A percentile compares a stretch with the other conserved stretches of the same genome.
phyloP scores from a whole-genome alignment of 2,329 filamentous ascomycete species.

The Thelonectria olida region DNA sequence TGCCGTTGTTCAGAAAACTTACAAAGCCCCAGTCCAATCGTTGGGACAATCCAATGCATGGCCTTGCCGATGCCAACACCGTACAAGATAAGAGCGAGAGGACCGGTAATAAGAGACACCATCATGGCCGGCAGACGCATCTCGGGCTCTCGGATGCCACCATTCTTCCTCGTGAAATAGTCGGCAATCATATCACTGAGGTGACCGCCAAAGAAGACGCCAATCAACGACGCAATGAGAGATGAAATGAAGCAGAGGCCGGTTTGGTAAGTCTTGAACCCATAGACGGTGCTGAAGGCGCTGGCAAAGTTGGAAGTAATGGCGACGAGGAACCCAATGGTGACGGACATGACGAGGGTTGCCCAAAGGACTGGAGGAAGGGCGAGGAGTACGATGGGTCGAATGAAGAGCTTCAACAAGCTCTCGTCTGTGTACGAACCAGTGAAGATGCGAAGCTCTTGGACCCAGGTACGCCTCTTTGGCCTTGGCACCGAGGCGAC shows the following conservation, averaged over 20 bases:
- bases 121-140: constrained; percentile 54
- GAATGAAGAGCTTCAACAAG: constrained; percentile 51
- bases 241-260: constrained; percentile 59
- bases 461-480: constrained; percentile 15
- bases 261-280: constrained; percentile 52
- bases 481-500: not conserved
- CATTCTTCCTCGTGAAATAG: constrained; percentile 44
- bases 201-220: constrained; percentile 45
- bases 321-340: constrained; percentile 62
- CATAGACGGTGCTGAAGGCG: constrained; percentile 51
- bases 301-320: constrained; percentile 59
- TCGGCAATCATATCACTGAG: constrained; percentile 48
- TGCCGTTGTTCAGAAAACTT: constrained; percentile 37
- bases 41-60: constrained; percentile 31
- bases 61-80: constrained; percentile 29
- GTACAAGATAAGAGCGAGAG: constrained; percentile 22
- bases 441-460: constrained; percentile 21
- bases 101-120: constrained; percentile 17
- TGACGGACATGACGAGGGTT: constrained; percentile 59
- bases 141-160: constrained; percentile 51
- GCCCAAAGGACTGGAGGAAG: constrained; percentile 63
- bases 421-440: constrained; percentile 24
- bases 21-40: constrained; percentile 46
- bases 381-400: constrained; percentile 56
- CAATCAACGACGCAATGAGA: constrained; percentile 53